These are phyloP conservation scores for Tylopilus sp. DNA, from an alignment of 768 basidiomycete species.

Conservation along the genomic window DNA sequence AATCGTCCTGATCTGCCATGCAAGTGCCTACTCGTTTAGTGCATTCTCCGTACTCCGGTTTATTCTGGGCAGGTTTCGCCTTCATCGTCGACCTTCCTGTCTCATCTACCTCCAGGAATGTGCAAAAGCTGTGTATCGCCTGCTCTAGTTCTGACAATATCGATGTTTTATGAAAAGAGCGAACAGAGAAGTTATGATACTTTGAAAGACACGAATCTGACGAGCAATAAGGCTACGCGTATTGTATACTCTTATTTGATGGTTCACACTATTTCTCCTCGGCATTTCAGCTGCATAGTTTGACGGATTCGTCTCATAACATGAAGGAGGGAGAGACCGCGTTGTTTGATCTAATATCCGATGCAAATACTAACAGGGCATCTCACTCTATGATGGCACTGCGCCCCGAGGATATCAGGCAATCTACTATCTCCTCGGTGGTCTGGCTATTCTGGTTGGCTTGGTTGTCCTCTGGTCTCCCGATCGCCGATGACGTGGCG, in stretches of 20 bases:
- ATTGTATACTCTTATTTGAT: constrained; percentile 39
- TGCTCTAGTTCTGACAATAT: not conserved
- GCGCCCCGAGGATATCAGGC: constrained; percentile 26
- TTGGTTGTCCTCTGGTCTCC: constrained; percentile 35
- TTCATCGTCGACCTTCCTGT: not conserved
- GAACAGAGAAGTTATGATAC: constrained; percentile 31
- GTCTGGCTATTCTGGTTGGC: constrained; percentile 36
- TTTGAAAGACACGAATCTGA: not conserved
- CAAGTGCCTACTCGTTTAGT: not conserved
- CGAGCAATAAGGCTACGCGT: constrained; percentile 10
- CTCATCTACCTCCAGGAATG: not conserved
- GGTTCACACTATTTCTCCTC: constrained; percentile 11
- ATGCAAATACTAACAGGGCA: constrained; percentile 1
- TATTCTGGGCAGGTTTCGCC: not conserved
- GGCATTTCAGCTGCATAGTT: not conserved
- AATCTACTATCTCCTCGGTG: constrained; percentile 33
- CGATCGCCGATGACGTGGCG: constrained; percentile 38
- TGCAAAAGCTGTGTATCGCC: not conserved
- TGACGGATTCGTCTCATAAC: constrained; percentile 37
- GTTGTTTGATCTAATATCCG: not conserved
- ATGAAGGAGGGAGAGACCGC: not conserved
- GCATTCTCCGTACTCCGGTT: not conserved
- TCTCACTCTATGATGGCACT: constrained; percentile 32
- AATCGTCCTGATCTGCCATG: constrained; percentile 26
- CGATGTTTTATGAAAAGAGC: constrained; percentile 25